Conservation (phyloP, 495 filamentous ascomycete species). For the Aspergillus wentii region DNA sequence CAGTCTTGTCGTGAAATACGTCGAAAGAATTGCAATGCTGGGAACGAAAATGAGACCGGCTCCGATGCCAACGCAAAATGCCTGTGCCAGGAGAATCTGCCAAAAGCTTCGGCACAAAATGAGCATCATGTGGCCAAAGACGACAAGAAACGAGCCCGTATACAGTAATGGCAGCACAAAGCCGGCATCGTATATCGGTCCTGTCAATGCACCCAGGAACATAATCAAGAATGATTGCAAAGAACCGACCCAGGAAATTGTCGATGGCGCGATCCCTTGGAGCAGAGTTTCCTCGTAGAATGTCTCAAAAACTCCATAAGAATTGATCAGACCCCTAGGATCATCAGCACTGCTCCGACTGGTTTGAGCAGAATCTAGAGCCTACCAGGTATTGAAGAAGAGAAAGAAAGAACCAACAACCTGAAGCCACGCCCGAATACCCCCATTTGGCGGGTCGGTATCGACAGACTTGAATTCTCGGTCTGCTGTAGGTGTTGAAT, state of each 20-base stretch:
- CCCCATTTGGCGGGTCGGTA: constrained; percentile 26
- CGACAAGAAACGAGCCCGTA: constrained; percentile 18
- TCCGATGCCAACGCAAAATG: constrained; percentile 33
- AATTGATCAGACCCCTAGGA: constrained; percentile 25
- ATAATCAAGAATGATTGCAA: constrained; percentile 55
- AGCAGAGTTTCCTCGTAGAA: constrained; percentile 18
- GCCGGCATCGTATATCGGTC: constrained; percentile 55
- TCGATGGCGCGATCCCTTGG: constrained; percentile 26
- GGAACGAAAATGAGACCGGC: constrained; percentile 28
- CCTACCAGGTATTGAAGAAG: constrained; percentile 29
- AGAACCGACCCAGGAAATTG: constrained; percentile 45
- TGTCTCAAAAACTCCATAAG: constrained; percentile 29
- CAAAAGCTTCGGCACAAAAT: constrained; percentile 28
- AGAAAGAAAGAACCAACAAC: constrained; percentile 20
- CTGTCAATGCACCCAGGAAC: constrained; percentile 47
- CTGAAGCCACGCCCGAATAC: constrained; percentile 21
- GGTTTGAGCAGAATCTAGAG: no score
- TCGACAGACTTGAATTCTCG: no score
- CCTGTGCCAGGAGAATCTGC: constrained; percentile 32
- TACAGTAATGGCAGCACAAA: constrained; percentile 45
- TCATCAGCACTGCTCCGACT: no score
- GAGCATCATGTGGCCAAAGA: constrained; percentile 42
- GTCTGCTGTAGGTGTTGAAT: no score
- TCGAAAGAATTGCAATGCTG: constrained; percentile 25
- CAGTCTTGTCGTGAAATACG: constrained; percentile 29